Evolutionary conservation across 768 basidiomycete genomes (phyloP), one percentile per base, ranked within the genome.

Genomic region (Lentinula sp.): DNA sequence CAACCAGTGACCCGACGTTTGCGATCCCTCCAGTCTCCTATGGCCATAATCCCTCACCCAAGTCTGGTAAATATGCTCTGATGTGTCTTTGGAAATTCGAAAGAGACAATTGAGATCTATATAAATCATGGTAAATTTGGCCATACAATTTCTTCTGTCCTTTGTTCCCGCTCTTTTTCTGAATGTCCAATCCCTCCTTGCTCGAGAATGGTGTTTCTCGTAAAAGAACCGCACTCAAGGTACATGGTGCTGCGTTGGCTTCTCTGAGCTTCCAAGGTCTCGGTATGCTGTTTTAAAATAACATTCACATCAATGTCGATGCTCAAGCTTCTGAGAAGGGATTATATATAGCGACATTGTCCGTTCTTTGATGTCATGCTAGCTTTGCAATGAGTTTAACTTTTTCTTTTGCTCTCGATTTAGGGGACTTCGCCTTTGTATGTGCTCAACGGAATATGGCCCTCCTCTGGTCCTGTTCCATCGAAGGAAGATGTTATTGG

Each of bases 361-460:
- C 18, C n/a, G 55, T 51, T 18, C 16, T 45, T 41, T 15, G 2
- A 9, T 10, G 12, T 55, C 35, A 41, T 36, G 4, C 51, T 8
- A 36, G 23, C 48, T 43, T 35, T 41, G 39, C 18, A 8, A 4
- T 23, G n/a, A 10, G 36, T 28, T 23, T 57, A 62, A 69, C 77
- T 79, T 0, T 23, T 74, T 76, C 49, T 76, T 80, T 39, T 79
- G 75, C 64, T 73, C 75, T 80, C 12, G 7, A 28, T 13, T 48
- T 20, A 48, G 54, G 79, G 86, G 6, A 87, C 86, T 0, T 85
- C 82, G 0, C 85, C 86, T 0, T 69, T 87, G 13, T 88, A 88
- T 69, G 81, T 84, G 2, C 68, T 88, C 33, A 87, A 86, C 66
- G 85, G 85, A 8, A 80, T 88, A 13, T 88, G 84, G 81, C 77